Evolutionary conservation across 2,329 filamentous ascomycete species (phyloP).

Genomic region (Aspergillus flavus): DNA sequence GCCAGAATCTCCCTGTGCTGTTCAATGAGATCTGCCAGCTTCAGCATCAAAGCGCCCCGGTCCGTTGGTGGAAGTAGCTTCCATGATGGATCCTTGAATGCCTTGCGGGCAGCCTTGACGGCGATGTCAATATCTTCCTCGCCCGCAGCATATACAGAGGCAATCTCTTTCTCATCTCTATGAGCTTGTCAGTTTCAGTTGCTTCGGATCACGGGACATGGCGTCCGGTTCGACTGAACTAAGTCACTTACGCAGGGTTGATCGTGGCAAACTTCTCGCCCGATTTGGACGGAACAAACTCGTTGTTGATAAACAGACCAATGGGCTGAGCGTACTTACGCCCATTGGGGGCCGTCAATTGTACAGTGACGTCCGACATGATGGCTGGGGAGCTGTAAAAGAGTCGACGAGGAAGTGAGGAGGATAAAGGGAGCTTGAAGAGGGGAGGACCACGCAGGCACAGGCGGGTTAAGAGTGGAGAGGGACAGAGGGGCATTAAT

Average conservation of each 20-base stretch:
- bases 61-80: conserved; percentile 52
- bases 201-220: neutral
- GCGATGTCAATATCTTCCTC: conserved; percentile 38
- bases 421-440: conserved; percentile 10
- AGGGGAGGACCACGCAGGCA: conserved; percentile 10
- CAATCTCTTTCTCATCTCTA: conserved; percentile 69
- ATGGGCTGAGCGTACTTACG: conserved; percentile 70
- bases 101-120: conserved; percentile 38
- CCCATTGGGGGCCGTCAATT: conserved; percentile 76
- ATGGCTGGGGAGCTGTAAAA: conserved; percentile 31
- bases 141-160: conserved; percentile 65
- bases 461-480: conserved; percentile 11
- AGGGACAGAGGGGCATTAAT: conserved; percentile 2
- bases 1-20: conserved; percentile 64
- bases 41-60: conserved; percentile 67
- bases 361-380: conserved; percentile 45
- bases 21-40: conserved; percentile 70
- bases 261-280: conserved; percentile 67
- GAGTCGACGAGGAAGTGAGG: conserved; percentile 15
- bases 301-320: conserved; percentile 83
- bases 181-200: conserved; percentile 17
- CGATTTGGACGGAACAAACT: conserved; percentile 70
- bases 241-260: conserved; percentile 60
- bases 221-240: neutral
- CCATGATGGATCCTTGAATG: conserved; percentile 39